Evolutionary conservation across 108 stramenopile species (phyloP), one percentile per base, ranked within the genome.

Genomic region (Fragilaria crotonensis): DNA sequence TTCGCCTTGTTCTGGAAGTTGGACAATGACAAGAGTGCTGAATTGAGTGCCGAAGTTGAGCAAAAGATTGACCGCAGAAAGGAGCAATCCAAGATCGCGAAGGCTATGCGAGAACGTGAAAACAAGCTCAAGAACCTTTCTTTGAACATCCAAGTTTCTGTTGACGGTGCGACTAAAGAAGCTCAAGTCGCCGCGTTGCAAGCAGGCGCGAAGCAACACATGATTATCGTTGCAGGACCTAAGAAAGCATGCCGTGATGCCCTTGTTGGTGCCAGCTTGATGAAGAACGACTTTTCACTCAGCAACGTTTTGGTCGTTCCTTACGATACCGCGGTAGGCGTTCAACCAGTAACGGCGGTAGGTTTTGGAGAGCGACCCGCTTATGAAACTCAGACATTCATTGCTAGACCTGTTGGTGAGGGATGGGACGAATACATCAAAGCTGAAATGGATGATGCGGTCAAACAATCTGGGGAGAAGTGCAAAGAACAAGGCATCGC

Each of bases 241-340:
- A 67, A 76, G 33, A 78, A 76, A 36, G 85, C 83, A n/a, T 70
- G 81, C 57, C 63, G 63, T 30, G 85, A 90, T 72, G 84, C 89
- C 2, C 60, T 90, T 44, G 60, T 85, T 49, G 83, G 84, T 45
- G 89, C 89, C 52, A 85, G 84, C 57, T 60, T 90, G 45, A 57
- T 85, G 29, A 89, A 85, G 61, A 81, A 84, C 71, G 85, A 86
- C 36, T 86, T 90, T 76, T 79, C 85, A 20, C 71, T 86, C 72
- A 83, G 76, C 41, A 83, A 90, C 51, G 76, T 90, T 2, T 60
- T 90, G 19, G 77, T 90, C 0, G 79, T 90, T 9, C 89, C 89
- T 18, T 90, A 84, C 48, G 89, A 90, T 30, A 85, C 78, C 21
- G 79, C 79, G 7, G 48, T 62, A 33, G 59, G 62, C 9, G 30